Percentiles rank a stretch among this genome's conserved stretches.
phyloP scores from a whole-genome alignment of 441 rosid species.

The Hypseocharis bilobata region DNA sequence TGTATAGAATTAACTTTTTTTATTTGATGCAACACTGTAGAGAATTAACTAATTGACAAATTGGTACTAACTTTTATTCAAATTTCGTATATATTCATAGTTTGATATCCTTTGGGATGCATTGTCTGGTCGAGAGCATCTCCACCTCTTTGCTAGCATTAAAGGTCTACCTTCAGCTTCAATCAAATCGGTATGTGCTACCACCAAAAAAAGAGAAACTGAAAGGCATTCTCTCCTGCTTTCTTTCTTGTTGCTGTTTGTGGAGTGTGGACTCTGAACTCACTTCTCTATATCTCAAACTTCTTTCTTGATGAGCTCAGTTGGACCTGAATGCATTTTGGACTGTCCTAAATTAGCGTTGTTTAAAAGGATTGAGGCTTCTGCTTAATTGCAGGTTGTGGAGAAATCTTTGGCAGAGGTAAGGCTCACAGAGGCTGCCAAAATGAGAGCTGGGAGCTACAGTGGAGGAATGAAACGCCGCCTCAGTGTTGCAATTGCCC shows the following conservation, averaged over 20 bases:
- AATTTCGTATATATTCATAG: constrained; percentile 28
- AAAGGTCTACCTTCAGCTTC: constrained; percentile 65
- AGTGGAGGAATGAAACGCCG: constrained; percentile 97
- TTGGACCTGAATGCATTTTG: neutral
- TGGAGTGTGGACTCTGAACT: neutral
- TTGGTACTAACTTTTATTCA: constrained; percentile 14
- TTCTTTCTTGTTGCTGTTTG: constrained; percentile 1
- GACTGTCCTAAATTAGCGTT: neutral
- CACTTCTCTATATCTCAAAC: too few relatives aligned
- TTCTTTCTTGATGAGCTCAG: neutral
- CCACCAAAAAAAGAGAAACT: too few relatives aligned
- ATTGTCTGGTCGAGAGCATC: constrained; percentile 75
- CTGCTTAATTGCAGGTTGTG: constrained; percentile 38
- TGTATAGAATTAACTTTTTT: constrained; percentile 8
- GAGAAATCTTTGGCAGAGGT: constrained; percentile 63
- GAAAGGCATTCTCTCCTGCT: neutral
- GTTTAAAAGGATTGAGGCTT: constrained; percentile 4
- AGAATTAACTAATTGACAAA: neutral
- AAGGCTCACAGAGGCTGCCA: constrained; percentile 52
- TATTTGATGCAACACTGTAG: too few relatives aligned
- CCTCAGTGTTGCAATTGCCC: constrained; percentile 82
- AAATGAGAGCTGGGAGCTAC: constrained; percentile 75
- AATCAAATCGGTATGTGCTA: constrained; percentile 43
- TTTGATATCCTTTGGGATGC: constrained; percentile 94
- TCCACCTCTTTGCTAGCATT: constrained; percentile 70